A percentile compares a stretch with the other conserved stretches of the same genome.
phyloP scores from a whole-genome alignment of 225 moss, liverwort and hornwort species.

The Ulota crispa region DNA sequence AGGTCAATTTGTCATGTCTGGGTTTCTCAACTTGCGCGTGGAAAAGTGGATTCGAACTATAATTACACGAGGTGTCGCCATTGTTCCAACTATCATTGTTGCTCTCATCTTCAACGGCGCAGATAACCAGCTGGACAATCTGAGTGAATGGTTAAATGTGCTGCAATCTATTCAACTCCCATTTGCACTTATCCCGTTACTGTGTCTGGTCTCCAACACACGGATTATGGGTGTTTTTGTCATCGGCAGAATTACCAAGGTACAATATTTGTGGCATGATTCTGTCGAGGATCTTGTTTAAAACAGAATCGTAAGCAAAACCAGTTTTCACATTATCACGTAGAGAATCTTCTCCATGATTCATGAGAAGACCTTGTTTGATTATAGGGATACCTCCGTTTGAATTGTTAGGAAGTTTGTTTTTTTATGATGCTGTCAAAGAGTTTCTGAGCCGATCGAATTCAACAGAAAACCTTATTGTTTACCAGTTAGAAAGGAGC shows the following conservation, averaged over 20 bases:
- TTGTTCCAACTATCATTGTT: constrained; percentile 76
- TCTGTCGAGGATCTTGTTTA: background rate
- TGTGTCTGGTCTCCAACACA: constrained; percentile 72
- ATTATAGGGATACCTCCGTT: background rate
- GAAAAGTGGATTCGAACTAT: constrained; percentile 90
- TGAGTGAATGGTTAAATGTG: constrained; percentile 94
- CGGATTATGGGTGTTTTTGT: constrained; percentile 77
- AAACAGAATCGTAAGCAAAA: background rate
- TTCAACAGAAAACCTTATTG: background rate
- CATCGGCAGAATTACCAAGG: constrained; percentile 66
- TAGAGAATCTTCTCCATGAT: background rate
- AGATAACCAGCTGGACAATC: constrained; percentile 76
- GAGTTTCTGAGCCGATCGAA: background rate
- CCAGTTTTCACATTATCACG: background rate
- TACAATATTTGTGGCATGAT: constrained; percentile 16
- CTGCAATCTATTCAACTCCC: constrained; percentile 90
- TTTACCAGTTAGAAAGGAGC: background rate
- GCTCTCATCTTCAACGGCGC: constrained; percentile 80
- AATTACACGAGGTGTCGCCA: constrained; percentile 81
- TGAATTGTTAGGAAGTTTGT: background rate
- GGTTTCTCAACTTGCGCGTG: constrained; percentile 76
- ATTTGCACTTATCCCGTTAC: constrained; percentile 81
- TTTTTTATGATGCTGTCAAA: background rate
- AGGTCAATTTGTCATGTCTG: constrained; percentile 95
- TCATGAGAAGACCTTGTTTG: background rate